phyloP scores from a whole-genome alignment of 2,329 filamentous ascomycete genomes.

The Aspergillus sp. region DNA sequence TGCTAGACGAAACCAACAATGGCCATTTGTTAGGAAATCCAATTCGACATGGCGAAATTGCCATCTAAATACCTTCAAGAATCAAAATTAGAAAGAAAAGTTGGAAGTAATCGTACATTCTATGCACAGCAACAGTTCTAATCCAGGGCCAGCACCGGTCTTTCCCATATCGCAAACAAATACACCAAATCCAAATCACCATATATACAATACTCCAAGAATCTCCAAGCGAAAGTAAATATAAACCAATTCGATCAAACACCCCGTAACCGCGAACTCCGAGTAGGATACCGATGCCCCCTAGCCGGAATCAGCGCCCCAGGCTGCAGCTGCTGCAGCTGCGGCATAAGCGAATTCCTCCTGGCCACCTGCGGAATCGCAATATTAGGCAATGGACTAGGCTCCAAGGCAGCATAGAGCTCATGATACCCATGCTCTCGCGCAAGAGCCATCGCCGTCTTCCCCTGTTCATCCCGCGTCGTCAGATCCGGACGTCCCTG shows the following conservation, averaged over 20 bases:
- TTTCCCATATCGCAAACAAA: background rate
- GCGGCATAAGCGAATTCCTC: background rate
- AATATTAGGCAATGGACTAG: too few relatives aligned
- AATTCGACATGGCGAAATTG: too few relatives aligned
- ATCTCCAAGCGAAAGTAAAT: too few relatives aligned
- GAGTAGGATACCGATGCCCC: background rate
- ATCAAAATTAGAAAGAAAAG: too few relatives aligned
- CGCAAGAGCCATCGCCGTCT: background rate
- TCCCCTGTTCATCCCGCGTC: background rate
- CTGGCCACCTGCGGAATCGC: background rate
- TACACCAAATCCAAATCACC: too few relatives aligned
- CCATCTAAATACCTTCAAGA: too few relatives aligned
- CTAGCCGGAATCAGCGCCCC: background rate
- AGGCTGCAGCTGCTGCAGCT: background rate
- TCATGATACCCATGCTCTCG: too few relatives aligned
- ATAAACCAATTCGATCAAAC: background rate
- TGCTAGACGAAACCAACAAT: background rate
- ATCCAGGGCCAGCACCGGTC: background rate
- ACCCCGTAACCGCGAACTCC: background rate
- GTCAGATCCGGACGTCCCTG: background rate
- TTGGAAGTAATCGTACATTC: background rate
- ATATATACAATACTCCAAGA: too few relatives aligned
- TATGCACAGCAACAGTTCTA: background rate
- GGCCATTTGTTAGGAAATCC: background rate
- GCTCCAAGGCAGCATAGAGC: background rate